Evolutionary conservation across 2,329 filamentous ascomycete genomes (phyloP).

Genomic region (Aspergillus persii): DNA sequence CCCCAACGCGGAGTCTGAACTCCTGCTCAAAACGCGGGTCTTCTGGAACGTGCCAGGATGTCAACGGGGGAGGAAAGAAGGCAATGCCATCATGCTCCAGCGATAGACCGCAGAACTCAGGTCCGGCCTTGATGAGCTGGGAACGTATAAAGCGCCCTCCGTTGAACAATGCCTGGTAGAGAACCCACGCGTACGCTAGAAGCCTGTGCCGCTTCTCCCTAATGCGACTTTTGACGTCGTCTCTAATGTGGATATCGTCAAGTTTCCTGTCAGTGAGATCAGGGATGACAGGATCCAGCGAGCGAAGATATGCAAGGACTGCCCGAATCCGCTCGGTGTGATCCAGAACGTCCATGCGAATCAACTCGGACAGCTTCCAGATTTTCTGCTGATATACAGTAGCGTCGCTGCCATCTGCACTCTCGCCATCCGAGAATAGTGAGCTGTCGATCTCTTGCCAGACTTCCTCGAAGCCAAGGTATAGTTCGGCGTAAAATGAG

Average conservation of each 20-base stretch:
- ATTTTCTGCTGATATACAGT: not conserved
- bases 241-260: not conserved
- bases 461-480: not conserved
- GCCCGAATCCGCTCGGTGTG: not conserved
- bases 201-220: not conserved
- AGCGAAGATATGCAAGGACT: not conserved
- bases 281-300: not conserved
- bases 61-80: not conserved
- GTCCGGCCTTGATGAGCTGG: not conserved
- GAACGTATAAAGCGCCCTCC: not conserved
- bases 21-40: not conserved
- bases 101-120: not conserved
- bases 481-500: not conserved
- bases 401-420: not conserved
- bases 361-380: not conserved
- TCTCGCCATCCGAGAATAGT: not conserved
- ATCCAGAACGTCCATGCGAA: not conserved
- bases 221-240: not conserved
- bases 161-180: slow-evolving; percentile 1
- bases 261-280: not conserved
- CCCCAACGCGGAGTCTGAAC: not conserved
- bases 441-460: not conserved
- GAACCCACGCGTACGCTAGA: slow-evolving; percentile 1
- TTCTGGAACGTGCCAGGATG: not conserved
- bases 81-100: not conserved